Conservation (phyloP, 2,329 filamentous ascomycete genomes). For the Cladosporium sp. region DNA sequence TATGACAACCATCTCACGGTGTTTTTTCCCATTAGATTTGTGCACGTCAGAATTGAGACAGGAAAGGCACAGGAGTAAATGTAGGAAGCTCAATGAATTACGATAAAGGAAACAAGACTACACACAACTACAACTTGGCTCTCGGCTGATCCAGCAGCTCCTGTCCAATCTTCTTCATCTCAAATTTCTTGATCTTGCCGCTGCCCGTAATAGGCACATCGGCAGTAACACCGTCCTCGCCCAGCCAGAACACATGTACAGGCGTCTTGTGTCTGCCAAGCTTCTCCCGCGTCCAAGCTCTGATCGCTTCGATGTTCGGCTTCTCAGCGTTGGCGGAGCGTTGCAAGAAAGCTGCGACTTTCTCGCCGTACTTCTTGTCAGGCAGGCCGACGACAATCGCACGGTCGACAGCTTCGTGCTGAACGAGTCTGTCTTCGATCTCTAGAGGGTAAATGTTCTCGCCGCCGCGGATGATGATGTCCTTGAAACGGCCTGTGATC, state of each 20-base stretch:
- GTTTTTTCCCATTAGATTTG: background rate
- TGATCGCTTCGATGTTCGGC: conserved; percentile 39
- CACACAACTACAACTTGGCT: conserved; percentile 10
- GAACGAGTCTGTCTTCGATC: conserved; percentile 36
- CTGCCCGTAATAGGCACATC: conserved; percentile 46
- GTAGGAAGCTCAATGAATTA: background rate
- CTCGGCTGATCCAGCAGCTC: conserved; percentile 15
- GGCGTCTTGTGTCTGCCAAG: conserved; percentile 58
- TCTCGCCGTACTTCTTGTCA: conserved; percentile 37
- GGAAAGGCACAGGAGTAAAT: background rate
- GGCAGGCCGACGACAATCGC: conserved; percentile 37
- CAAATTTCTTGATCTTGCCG: conserved; percentile 50
- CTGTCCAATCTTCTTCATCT: conserved; percentile 31
- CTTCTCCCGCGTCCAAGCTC: conserved; percentile 42
- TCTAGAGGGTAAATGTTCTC: conserved; percentile 61
- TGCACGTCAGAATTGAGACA: background rate
- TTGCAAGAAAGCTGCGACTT: conserved; percentile 39
- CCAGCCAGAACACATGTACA: conserved; percentile 74
- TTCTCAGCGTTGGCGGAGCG: conserved; percentile 28
- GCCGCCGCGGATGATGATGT: conserved; percentile 54
- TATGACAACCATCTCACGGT: background rate
- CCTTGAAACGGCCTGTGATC: conserved; percentile 38
- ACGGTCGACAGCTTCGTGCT: conserved; percentile 31
- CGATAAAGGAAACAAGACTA: background rate
- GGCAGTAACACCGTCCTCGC: conserved; percentile 46